Evolutionary conservation across 192 early-diverging fungal genomes (phyloP).

Genomic region (Coemansia sp.): DNA sequence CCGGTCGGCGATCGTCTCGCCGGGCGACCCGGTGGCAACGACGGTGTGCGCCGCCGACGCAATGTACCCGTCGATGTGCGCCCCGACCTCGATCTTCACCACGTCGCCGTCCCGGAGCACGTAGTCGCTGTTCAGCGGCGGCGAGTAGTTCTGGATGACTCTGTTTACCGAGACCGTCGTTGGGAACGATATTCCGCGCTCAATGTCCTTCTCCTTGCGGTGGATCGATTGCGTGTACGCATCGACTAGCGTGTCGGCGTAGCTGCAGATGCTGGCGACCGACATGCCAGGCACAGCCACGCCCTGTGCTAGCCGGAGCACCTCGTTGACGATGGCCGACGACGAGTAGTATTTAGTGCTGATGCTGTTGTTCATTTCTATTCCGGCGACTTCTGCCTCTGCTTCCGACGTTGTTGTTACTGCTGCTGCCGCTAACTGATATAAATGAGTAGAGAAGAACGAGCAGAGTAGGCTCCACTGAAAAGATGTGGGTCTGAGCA

Average conservation of each 20-base stretch:
- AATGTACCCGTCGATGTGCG: constrained; percentile 91
- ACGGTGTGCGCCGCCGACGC: constrained; percentile 80
- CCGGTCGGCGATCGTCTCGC: constrained; percentile 62
- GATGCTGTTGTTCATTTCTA: constrained; percentile 11
- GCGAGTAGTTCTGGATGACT: constrained; percentile 75
- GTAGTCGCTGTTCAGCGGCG: constrained; percentile 62
- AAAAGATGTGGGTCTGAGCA: no score
- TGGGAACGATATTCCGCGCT: constrained; percentile 80
- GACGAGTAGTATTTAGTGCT: constrained; percentile 38
- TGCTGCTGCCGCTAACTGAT: background rate
- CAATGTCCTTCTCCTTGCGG: constrained; percentile 58
- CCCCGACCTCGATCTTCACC: constrained; percentile 88
- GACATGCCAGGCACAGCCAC: constrained; percentile 62
- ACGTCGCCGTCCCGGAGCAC: constrained; percentile 74
- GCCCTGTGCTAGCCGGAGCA: constrained; percentile 57
- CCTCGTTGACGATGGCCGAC: constrained; percentile 42
- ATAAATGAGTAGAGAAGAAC: background rate
- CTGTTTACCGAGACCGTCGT: constrained; percentile 82
- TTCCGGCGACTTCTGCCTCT: background rate
- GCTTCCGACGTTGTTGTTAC: background rate
- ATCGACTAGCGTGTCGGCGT: constrained; percentile 63
- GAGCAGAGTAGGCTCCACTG: background rate
- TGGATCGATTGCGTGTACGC: constrained; percentile 59
- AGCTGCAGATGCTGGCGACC: constrained; percentile 64
- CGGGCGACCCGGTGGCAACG: constrained; percentile 65